These are phyloP conservation scores for Reticulascus tulasneorum DNA, from an alignment of 2,329 filamentous ascomycete species.

Conservation along the genomic window DNA sequence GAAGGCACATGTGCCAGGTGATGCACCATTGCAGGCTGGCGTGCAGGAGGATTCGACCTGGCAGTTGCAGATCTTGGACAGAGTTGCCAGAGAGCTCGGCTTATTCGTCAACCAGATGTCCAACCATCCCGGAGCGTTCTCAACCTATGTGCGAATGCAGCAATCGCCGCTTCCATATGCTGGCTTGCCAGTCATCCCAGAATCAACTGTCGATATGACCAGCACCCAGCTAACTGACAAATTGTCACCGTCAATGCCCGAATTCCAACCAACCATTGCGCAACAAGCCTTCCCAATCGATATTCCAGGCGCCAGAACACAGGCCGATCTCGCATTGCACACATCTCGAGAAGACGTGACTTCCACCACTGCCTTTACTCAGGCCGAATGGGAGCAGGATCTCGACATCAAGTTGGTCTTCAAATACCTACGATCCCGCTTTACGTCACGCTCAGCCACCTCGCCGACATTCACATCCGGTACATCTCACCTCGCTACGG, in stretches of 20 bases:
- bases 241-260: constrained; percentile 40
- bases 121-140: constrained; percentile 85
- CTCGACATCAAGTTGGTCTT: constrained; percentile 91
- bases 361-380: constrained; percentile 39
- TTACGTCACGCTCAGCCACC: constrained; percentile 50
- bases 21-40: constrained; percentile 62
- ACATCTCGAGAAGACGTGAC: constrained; percentile 9
- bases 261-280: constrained; percentile 46
- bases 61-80: constrained; percentile 76
- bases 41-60: constrained; percentile 48
- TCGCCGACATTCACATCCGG: constrained; percentile 37
- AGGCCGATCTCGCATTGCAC: constrained; percentile 9
- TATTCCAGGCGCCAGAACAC: constrained; percentile 26
- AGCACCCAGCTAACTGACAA: constrained; percentile 38
- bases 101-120: constrained; percentile 78
- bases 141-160: constrained; percentile 67
- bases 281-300: constrained; percentile 30
- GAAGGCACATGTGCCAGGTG: constrained; percentile 31
- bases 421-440: constrained; percentile 75
- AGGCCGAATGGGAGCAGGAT: constrained; percentile 91
- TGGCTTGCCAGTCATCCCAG: constrained; percentile 64
- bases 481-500: constrained; percentile 43
- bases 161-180: constrained; percentile 70
- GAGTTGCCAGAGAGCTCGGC: constrained; percentile 83
- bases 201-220: constrained; percentile 33